Percentiles rank a stretch among this genome's conserved stretches.
phyloP scores from a whole-genome alignment of 164 flowering plant genomes.

The Brasenia schreberi region DNA sequence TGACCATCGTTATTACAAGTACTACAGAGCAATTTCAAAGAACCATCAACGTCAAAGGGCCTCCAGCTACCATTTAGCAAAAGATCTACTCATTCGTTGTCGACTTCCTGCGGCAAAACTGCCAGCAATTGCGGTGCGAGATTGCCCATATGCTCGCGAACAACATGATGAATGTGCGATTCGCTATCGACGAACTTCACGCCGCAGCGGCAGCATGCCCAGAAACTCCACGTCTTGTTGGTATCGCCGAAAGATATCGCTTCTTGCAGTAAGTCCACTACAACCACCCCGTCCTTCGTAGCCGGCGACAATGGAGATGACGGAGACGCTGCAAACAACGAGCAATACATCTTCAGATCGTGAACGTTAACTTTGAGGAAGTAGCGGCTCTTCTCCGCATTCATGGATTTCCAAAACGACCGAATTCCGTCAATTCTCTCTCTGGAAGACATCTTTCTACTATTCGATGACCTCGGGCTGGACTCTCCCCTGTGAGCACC shows the following conservation, averaged over 20 bases:
- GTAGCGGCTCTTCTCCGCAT: slow-evolving; percentile 39
- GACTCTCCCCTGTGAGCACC: slow-evolving; percentile 30
- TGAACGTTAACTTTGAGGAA: slow-evolving; percentile 42
- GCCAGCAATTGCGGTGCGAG: slow-evolving; percentile 54
- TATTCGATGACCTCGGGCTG: slow-evolving; percentile 38
- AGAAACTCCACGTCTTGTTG: slow-evolving; percentile 63
- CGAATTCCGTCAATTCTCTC: slow-evolving; percentile 65
- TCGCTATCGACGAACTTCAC: slow-evolving; percentile 56
- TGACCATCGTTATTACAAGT: background rate
- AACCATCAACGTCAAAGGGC: slow-evolving; percentile 62
- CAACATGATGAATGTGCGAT: slow-evolving; percentile 58
- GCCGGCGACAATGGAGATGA: background rate
- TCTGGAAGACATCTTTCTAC: slow-evolving; percentile 32
- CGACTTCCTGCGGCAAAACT: slow-evolving; percentile 53
- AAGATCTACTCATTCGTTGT: slow-evolving; percentile 74
- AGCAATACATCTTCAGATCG: slow-evolving; percentile 45
- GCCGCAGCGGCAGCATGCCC: slow-evolving; percentile 72
- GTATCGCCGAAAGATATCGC: slow-evolving; percentile 49
- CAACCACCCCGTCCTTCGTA: slow-evolving; percentile 34
- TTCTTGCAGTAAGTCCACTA: slow-evolving; percentile 46
- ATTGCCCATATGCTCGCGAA: slow-evolving; percentile 71
- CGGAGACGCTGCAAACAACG: slow-evolving; percentile 7
- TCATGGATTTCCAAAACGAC: slow-evolving; percentile 66
- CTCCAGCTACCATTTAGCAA: slow-evolving; percentile 69
- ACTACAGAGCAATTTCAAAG: slow-evolving; percentile 41